Conservation (phyloP, 129 eudicot genomes). For the Calendula officinalis region DNA sequence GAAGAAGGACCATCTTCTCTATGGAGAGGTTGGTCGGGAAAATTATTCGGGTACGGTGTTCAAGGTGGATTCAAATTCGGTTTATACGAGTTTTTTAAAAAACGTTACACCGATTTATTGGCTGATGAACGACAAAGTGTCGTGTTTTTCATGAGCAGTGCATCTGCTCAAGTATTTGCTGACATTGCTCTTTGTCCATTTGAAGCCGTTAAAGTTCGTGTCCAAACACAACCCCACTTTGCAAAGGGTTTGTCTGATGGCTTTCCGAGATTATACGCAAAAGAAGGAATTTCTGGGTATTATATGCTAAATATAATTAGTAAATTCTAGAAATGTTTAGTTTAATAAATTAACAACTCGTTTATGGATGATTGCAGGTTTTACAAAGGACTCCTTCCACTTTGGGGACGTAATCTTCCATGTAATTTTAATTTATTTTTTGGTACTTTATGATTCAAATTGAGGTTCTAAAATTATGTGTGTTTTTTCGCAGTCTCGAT, state of each 20-base stretch:
- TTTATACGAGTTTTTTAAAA: constrained; percentile 75
- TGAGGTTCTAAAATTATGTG: background rate
- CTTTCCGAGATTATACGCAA: constrained; percentile 65
- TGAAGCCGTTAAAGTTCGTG: constrained; percentile 77
- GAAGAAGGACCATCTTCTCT: constrained; percentile 75
- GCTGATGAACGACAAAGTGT: constrained; percentile 46
- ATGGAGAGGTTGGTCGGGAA: constrained; percentile 96
- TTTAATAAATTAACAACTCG: constrained; percentile 1
- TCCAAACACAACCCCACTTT: constrained; percentile 63
- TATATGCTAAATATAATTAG: background rate
- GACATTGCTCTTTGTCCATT: constrained; percentile 86
- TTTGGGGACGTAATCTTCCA: constrained; percentile 99
- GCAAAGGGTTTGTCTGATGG: constrained; percentile 85
- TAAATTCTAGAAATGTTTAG: background rate
- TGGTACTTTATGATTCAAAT: background rate
- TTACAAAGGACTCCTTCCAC: constrained; percentile 88
- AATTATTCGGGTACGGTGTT: constrained; percentile 81
- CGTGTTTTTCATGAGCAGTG: constrained; percentile 67
- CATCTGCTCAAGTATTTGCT: constrained; percentile 84
- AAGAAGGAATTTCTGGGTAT: constrained; percentile 75
- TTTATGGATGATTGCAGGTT: constrained; percentile 45
- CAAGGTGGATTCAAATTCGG: constrained; percentile 88
- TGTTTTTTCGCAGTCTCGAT: constrained; percentile 57
- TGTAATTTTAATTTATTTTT: constrained; percentile 42
- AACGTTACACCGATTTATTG: constrained; percentile 50